These are phyloP conservation scores for Flaveria floridana DNA, from an alignment of 140 eudicot species.

Conservation along the genomic window DNA sequence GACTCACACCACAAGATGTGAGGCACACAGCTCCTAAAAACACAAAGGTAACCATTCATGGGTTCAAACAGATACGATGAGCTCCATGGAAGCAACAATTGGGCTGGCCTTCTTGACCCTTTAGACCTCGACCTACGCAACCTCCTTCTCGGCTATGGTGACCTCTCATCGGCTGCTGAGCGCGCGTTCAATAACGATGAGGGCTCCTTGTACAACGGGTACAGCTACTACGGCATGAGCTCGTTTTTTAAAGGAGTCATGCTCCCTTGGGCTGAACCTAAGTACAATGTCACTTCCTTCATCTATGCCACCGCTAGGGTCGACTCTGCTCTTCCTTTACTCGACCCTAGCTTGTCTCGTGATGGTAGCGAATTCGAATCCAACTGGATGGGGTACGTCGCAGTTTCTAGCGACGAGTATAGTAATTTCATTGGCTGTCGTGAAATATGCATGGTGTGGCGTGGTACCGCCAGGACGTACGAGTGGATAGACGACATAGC, in stretches of 20 bases:
- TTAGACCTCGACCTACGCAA: conserved; percentile 30
- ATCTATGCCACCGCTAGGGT: conserved; percentile 31
- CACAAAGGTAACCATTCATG: conserved; percentile 9
- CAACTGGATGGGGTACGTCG: conserved; percentile 42
- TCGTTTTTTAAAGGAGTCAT: conserved; percentile 30
- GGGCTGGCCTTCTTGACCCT: conserved; percentile 36
- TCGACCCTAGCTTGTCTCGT: conserved; percentile 2
- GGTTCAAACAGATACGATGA: conserved; percentile 26
- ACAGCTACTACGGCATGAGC: conserved; percentile 28
- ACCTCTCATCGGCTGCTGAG: conserved; percentile 26
- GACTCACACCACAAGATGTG: not conserved
- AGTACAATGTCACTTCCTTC: conserved; percentile 34
- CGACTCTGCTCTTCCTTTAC: not conserved
- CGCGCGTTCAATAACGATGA: conserved; percentile 20
- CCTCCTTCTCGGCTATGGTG: conserved; percentile 32
- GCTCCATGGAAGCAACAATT: conserved; percentile 39
- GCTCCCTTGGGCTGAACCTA: conserved; percentile 31
- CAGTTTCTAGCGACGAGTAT: conserved; percentile 31
- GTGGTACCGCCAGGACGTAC: conserved; percentile 26
- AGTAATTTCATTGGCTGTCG: conserved; percentile 32
- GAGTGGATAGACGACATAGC: conserved; percentile 36
- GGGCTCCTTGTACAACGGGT: conserved; percentile 31
- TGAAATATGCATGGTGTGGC: conserved; percentile 41
- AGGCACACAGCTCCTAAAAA: conserved; percentile 5
- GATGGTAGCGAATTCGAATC: conserved; percentile 15